Evolutionary conservation across 345 rosid species (phyloP), one percentile per base, ranked within the genome.

Genomic region (Heritiera fomes): DNA sequence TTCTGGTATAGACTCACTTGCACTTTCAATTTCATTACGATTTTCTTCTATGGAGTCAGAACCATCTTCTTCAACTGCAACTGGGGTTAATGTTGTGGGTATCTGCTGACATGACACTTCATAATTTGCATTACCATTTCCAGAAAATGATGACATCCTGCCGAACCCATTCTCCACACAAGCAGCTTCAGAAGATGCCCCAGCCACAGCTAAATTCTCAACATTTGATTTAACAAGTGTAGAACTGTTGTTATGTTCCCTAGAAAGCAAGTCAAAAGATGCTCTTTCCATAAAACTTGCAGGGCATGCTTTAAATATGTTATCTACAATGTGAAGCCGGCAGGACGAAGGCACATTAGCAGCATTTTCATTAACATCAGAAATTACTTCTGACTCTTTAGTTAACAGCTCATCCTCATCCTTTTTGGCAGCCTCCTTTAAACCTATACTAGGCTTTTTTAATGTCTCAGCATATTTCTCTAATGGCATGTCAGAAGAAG

Each of bases 311-410:
- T 86, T 82, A 53, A 82, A 83, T 58, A 79, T 63, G 20, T 84
- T 80, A 82, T 87, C 89, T 66, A 77, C 89, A 60, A 56, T 80
- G 75, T 79, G 73, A 77, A 87, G 80, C 79, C 78, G 85, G 38
- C 80, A 71, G 13, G 80, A 53, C 40, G 85, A 77, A 60, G 83
- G 56, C 20, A 75, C 85, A 79, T 55, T 66, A 34, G 69, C 80
- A 23, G 80, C 77, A 76, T 78, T 82, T 49, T 81, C 77, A 71
- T 81, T 81, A 45, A 78, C 77, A 78, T 75, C 78, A 79, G 69
- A 32, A 41, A 63, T 69, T 41, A 71, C 62, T 46, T 81, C 83
- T 32, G 84, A 73, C 68, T 84, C 75, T 52, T 84, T 81, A 6
- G 78, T 55, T 53, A 82, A 58, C 76, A 77, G 84, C 47, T 82